Evolutionary conservation across 805 yeast genomes (phyloP).

Genomic region (Barnettozyma botsteinii): DNA sequence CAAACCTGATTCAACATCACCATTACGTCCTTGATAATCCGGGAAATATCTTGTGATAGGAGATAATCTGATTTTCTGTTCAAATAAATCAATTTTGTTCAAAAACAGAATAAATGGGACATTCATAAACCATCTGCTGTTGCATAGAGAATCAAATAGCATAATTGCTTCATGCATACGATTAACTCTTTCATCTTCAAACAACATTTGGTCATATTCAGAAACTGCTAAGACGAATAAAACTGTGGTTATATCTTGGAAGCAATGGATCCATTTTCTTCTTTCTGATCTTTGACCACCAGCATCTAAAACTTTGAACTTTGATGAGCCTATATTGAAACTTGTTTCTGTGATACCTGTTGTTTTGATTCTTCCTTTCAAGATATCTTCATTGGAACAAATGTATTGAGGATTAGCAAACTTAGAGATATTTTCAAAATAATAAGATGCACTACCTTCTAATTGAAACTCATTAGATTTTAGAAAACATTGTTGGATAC

Average conservation of each 20-base stretch:
- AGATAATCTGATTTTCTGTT: constrained; percentile 56
- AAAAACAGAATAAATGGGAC: constrained; percentile 88
- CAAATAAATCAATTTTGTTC: constrained; percentile 82
- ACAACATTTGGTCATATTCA: constrained; percentile 87
- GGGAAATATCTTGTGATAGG: constrained; percentile 75
- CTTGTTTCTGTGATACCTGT: constrained; percentile 90
- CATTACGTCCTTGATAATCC: constrained; percentile 61
- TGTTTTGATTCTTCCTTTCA: constrained; percentile 88
- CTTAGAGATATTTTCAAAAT: constrained; percentile 64
- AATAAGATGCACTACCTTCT: constrained; percentile 77
- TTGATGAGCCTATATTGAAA: constrained; percentile 60
- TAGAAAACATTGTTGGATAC: constrained; percentile 52
- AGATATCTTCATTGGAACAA: constrained; percentile 77
- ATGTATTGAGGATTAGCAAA: constrained; percentile 60
- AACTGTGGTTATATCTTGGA: constrained; percentile 84
- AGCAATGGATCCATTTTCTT: constrained; percentile 91
- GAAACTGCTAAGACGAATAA: constrained; percentile 83
- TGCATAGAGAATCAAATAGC: constrained; percentile 76
- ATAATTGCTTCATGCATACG: constrained; percentile 87
- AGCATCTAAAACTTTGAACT: constrained; percentile 82
- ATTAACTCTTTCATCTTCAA: constrained; percentile 85
- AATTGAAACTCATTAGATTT: constrained; percentile 76
- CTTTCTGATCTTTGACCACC: constrained; percentile 95
- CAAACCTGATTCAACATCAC: constrained; percentile 59
- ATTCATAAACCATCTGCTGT: constrained; percentile 75